Evolutionary conservation across 164 flowering plant species (phyloP), one percentile per base, ranked within the genome.

Genomic region (Brasenia schreberi): DNA sequence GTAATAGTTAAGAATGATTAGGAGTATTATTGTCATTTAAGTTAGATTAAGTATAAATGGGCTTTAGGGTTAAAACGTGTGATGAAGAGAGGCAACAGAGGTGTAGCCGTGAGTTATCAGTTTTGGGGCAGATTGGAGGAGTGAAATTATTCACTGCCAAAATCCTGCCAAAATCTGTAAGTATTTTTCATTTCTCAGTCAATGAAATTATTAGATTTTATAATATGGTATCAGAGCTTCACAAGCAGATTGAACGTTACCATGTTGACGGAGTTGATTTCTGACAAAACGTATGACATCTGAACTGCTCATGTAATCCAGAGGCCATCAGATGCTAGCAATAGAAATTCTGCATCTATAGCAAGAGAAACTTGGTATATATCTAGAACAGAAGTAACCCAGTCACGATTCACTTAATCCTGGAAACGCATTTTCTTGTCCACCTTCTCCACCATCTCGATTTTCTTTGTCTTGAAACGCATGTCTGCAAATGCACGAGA

Each of bases 401-500:
- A 81, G 75, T 94, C 96, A 60, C 76, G 88, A 11, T 63, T 78
- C 76, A 94, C 82, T 65, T 81, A 53, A 94, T 73, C 66, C 96
- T 90, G 92, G 56, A 49, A 49, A 49, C 12, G 77, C 88, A 91
- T 69, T 91, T 95, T 71, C 87, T 77, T 7, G 94, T 70, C 96
- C 93, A 91, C 80, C 85, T 33, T n/a, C n/a, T n/a, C n/a, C 71
- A 81, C 85, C 49, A 71, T 87, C 99, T 89, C 97, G 66, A 80
- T 81, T 78, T 94, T 94, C 84, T 84, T 94, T 69, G 91, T 91
- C 83, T 91, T 94, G 77, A 86, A 94, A 43, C 96, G 82, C 65
- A 82, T 74, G 80, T 94, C 99, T 70, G 97, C 99, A 83, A 94
- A 91, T 70, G 98, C 97, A 77, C 98, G 97, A 42, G 98, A 87